phyloP scores from a whole-genome alignment of 257 asterid species.

The Solanum okadae region DNA sequence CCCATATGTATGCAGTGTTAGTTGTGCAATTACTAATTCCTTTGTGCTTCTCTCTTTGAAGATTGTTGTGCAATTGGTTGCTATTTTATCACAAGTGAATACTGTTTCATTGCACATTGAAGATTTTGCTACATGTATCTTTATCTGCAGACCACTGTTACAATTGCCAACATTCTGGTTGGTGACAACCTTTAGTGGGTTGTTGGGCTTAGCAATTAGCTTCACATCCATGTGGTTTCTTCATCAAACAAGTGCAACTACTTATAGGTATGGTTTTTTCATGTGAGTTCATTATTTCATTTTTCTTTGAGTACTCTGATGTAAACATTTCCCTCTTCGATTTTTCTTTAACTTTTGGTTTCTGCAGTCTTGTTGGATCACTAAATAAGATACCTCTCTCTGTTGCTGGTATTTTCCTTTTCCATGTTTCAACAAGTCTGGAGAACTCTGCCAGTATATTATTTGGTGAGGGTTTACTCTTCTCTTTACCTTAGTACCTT shows the following conservation, averaged over 20 bases:
- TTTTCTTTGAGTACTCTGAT: not conserved
- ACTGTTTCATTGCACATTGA: not conserved
- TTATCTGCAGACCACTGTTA: conserved; percentile 60
- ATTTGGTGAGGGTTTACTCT: conserved; percentile 46
- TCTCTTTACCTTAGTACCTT: not conserved
- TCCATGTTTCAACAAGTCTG: conserved; percentile 72
- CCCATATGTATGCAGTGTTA: not conserved
- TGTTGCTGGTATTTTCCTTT: conserved; percentile 78
- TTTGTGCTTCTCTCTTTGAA: not conserved
- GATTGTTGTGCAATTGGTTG: not conserved
- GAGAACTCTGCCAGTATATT: conserved; percentile 81
- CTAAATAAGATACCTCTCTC: conserved; percentile 93
- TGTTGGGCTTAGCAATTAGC: conserved; percentile 86
- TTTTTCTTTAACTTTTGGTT: not conserved
- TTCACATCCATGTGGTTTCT: conserved; percentile 98
- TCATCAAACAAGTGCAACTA: conserved; percentile 94
- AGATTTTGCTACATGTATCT: not conserved
- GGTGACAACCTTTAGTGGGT: conserved; percentile 76
- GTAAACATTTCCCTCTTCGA: not conserved
- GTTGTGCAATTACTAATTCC: not conserved
- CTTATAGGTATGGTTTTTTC: conserved; percentile 52
- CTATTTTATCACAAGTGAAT: not conserved
- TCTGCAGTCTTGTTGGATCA: conserved; percentile 83
- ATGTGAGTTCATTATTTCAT: not conserved
- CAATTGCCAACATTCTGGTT: conserved; percentile 69